Evolutionary conservation across 1,139 yeast genomes (phyloP).

Genomic region (Saccharomycopsis phalli): DNA sequence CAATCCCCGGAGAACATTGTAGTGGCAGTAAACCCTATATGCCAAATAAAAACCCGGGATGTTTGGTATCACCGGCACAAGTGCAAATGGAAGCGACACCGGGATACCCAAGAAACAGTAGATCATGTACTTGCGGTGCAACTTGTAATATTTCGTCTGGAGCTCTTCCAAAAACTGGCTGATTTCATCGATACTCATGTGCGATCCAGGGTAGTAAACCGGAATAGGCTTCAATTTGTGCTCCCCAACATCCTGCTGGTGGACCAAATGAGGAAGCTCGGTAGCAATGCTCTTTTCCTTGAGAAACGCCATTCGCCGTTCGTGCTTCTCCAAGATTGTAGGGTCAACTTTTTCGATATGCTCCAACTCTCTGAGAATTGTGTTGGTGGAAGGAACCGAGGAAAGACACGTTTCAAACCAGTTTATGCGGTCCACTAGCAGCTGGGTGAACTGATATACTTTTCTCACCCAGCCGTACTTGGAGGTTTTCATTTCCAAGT

Average conservation of each 20-base stretch:
- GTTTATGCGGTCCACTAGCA: conserved; percentile 36
- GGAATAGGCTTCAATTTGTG: conserved; percentile 25
- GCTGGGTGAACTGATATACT: conserved; percentile 34
- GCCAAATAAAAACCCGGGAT: conserved; percentile 88
- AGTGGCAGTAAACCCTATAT: conserved; percentile 77
- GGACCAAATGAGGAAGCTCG: conserved; percentile 19
- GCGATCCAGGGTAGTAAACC: conserved; percentile 26
- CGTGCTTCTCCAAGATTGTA: conserved; percentile 3
- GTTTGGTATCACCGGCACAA: conserved; percentile 84
- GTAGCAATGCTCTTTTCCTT: neutral
- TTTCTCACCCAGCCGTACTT: conserved; percentile 34
- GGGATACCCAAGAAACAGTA: conserved; percentile 62
- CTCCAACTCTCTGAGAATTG: conserved; percentile 23
- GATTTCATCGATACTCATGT: conserved; percentile 23
- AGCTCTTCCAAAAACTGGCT: conserved; percentile 25
- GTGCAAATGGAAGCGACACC: conserved; percentile 66
- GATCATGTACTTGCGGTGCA: conserved; percentile 37
- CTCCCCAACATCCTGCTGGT: conserved; percentile 20
- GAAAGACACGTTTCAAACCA: conserved; percentile 46
- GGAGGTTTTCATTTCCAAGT: conserved; percentile 36
- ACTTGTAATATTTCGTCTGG: conserved; percentile 30
- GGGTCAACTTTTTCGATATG: neutral
- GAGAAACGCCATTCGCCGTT: conserved; percentile 15
- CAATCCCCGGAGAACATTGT: conserved; percentile 72
- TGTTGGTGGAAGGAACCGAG: conserved; percentile 37